Evolutionary conservation across 805 yeast species (phyloP).

Genomic region (Priceomyces melissophilus): DNA sequence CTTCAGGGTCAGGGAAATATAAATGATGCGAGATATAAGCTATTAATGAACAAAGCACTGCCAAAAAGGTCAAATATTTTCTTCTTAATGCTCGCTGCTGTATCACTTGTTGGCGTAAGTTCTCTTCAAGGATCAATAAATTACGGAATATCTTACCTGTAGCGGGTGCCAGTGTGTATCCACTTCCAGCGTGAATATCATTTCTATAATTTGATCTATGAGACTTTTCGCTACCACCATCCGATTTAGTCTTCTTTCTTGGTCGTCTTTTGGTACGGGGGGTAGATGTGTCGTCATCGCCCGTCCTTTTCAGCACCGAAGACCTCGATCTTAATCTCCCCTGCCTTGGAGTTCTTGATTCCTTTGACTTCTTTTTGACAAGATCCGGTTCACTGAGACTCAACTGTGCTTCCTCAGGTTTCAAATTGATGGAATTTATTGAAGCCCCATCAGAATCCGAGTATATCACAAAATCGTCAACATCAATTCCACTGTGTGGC

Average conservation of each 20-base stretch:
- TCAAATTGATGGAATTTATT: conserved; percentile 25
- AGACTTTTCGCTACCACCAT: conserved; percentile 21
- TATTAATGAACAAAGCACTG: conserved; percentile 36
- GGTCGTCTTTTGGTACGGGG: conserved; percentile 19
- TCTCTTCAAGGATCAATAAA: conserved; percentile 79
- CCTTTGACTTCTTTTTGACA: conserved; percentile 6
- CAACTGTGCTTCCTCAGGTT: conserved; percentile 2
- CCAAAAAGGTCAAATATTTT: conserved; percentile 55
- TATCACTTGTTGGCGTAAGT: conserved; percentile 75
- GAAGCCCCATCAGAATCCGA: conserved; percentile 36
- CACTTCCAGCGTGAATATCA: conserved; percentile 19
- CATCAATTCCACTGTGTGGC: conserved; percentile 9
- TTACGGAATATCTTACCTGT: conserved; percentile 78
- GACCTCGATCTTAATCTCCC: conserved; percentile 6
- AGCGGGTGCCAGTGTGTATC: conserved; percentile 38
- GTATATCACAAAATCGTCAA: conserved; percentile 31
- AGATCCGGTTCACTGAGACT: conserved; percentile 3
- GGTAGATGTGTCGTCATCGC: conserved; percentile 16
- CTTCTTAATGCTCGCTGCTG: conserved; percentile 65
- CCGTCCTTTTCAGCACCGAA: conserved; percentile 2
- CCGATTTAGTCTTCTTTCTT: conserved; percentile 24
- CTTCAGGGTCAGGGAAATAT: conserved; percentile 21
- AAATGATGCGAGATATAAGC: conserved; percentile 39
- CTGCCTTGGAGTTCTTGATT: conserved; percentile 2
- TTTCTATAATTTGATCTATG: conserved; percentile 15